A percentile compares a stretch with the other conserved stretches of the same genome.
Evolutionary conservation across 768 basidiomycete species (phyloP).

Genomic region (Sarcodon aspratus): DNA sequence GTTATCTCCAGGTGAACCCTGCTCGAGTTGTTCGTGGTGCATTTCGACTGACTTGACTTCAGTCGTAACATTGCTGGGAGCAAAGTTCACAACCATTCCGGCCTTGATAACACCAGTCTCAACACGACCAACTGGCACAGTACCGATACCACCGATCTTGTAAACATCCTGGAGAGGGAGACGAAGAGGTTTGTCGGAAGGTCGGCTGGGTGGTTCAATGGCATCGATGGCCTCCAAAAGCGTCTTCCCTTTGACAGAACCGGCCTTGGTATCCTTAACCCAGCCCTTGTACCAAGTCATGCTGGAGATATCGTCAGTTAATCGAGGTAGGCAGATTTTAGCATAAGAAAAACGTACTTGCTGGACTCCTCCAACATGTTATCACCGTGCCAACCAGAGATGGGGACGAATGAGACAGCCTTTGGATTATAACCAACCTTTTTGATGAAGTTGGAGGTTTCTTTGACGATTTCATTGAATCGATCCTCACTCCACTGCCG

Average conservation of each 20-base stretch:
- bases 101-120: conserved; percentile 99
- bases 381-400: conserved; percentile 99
- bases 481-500: conserved; percentile 97
- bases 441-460: conserved; percentile 96
- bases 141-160: conserved; percentile 99
- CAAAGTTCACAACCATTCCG: conserved; percentile 97
- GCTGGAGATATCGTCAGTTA: conserved; percentile 29
- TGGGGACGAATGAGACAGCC: conserved; percentile 95
- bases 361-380: conserved; percentile 99
- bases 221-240: conserved; percentile 99
- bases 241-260: conserved; percentile 95
- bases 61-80: conserved; percentile 96
- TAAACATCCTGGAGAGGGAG: conserved; percentile 99
- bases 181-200: conserved; percentile 99
- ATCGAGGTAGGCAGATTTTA: not conserved
- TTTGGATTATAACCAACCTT: conserved; percentile 99
- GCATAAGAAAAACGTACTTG: conserved; percentile 48
- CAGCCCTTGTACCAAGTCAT: conserved; percentile 99
- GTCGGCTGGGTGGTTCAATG: conserved; percentile 94
- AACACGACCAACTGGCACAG: conserved; percentile 99
- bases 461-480: conserved; percentile 99
- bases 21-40: conserved; percentile 96
- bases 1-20: conserved; percentile 97
- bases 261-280: conserved; percentile 92
- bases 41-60: conserved; percentile 99